phyloP scores from a whole-genome alignment of 352 stramenopile species.

The Plasmopara viticola region DNA sequence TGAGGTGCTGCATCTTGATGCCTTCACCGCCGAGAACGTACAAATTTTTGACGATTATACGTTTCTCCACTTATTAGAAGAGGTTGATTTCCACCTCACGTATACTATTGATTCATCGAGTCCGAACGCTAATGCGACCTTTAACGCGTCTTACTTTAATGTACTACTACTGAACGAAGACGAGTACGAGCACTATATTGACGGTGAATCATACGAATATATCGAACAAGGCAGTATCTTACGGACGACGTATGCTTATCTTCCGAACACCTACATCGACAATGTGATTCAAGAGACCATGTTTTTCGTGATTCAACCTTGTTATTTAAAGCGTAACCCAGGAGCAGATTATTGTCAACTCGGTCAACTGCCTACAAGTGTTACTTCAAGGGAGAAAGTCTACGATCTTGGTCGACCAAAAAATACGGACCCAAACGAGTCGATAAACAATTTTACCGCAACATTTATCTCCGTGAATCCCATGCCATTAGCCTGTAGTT shows the following conservation, averaged over 20 bases:
- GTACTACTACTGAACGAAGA: slow-evolving; percentile 49
- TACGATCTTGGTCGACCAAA: slow-evolving; percentile 35
- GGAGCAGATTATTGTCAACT: slow-evolving; percentile 33
- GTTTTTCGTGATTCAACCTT: slow-evolving; percentile 60
- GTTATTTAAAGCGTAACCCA: slow-evolving; percentile 28
- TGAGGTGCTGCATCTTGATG: slow-evolving; percentile 62
- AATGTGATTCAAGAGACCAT: slow-evolving; percentile 44
- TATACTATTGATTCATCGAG: slow-evolving; percentile 41
- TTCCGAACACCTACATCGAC: slow-evolving; percentile 41
- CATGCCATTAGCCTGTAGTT: slow-evolving; percentile 46
- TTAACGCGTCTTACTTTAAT: slow-evolving; percentile 31
- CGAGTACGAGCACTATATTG: slow-evolving; percentile 43
- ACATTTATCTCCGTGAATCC: slow-evolving; percentile 50
- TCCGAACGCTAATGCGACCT: slow-evolving; percentile 1
- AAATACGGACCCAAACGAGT: slow-evolving; percentile 19
- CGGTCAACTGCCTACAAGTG: slow-evolving; percentile 27
- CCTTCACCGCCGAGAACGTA: slow-evolving; percentile 46
- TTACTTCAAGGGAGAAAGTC: slow-evolving; percentile 37
- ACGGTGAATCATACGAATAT: slow-evolving; percentile 39
- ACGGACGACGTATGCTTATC: slow-evolving; percentile 42
- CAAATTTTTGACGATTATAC: slow-evolving; percentile 46
- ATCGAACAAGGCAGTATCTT: slow-evolving; percentile 29
- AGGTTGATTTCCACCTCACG: slow-evolving; percentile 49
- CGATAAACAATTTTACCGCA: slow-evolving; percentile 19
- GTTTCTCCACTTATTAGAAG: slow-evolving; percentile 53